Evolutionary conservation across 192 early-diverging fungal species (phyloP), one percentile per base, ranked within the genome.

Genomic region (Backusella tarrabulga): DNA sequence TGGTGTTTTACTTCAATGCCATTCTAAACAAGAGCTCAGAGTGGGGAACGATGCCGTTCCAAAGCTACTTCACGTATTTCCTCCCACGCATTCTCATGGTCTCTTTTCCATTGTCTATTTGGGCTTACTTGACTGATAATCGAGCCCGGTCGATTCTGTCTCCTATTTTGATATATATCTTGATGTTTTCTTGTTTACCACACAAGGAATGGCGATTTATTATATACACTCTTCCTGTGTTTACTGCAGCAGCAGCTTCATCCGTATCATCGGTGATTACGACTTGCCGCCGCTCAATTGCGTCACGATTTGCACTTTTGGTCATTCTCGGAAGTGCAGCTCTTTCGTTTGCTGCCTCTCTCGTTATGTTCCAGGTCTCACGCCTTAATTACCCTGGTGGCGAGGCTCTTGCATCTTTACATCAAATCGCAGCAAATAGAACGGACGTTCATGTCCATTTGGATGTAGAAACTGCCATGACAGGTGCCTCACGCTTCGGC

Each of bases 131-230:
- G 11, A 41, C 63, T 0, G 89, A 92, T 75, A 69, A 6, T 3
- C 84, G 90, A 29, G 81, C 84, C 6, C 78, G 87, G 17, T 83
- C 83, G 14, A 80, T 93, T 9, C 79, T 93, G 4, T 38, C 83
- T 12, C 92, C 94, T 0, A 84, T 83, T 3, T 9, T 87, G 4
- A 79, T 85, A 1, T 95, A 90, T 74, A 85, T 96, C 12, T 67
- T 75, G 3, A 34, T 89, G 4, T 95, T 95, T 69, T 97, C 95
- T 19, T 84, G 89, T 34, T 85, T 96, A 42, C 88, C 88, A 14
- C 97, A 99, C 83, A 99, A 99, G 81, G 97, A 99, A 78, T 97
- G 95, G 95, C 86, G 97, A 15, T 99, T 99, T 80, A 88, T 99
- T 1, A 80, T 97, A 3, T 95, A 97, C 32, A 87, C 89, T 15